A percentile compares a stretch with the other conserved stretches of the same genome.
Conservation (phyloP, 225 moss, liverwort and hornwort species). For the Sphagnum contortum region DNA sequence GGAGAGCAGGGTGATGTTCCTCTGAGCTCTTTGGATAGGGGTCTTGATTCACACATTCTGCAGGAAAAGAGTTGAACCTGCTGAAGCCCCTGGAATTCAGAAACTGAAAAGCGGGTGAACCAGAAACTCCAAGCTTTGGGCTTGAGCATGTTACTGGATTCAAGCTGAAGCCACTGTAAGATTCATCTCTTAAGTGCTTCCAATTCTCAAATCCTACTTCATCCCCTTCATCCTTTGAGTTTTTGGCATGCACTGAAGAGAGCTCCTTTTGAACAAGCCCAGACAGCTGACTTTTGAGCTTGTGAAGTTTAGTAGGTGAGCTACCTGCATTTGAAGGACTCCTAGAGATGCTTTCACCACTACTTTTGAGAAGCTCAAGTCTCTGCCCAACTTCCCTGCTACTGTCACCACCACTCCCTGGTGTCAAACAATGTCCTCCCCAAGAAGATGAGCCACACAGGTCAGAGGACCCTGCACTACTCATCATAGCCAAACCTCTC, state of each 20-base stretch:
- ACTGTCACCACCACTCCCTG: too few species aligned
- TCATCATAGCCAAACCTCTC: slow-evolving; percentile 12
- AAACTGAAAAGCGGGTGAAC: too few species aligned
- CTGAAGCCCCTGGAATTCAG: slow-evolving; percentile 34
- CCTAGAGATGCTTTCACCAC: too few species aligned
- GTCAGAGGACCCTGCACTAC: slow-evolving; percentile 27
- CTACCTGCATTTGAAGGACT: too few species aligned
- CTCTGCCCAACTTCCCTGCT: too few species aligned
- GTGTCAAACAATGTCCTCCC: slow-evolving; percentile 16
- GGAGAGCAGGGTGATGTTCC: slow-evolving; percentile 15
- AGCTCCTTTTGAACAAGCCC: too few species aligned
- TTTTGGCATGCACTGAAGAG: neutral
- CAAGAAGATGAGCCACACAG: slow-evolving; percentile 28
- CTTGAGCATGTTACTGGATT: too few species aligned
- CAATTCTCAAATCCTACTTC: slow-evolving; percentile 7
- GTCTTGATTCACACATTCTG: slow-evolving; percentile 2
- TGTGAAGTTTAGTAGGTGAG: too few species aligned
- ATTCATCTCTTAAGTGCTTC: slow-evolving; percentile 18
- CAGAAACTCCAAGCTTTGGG: too few species aligned
- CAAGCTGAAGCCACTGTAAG: neutral
- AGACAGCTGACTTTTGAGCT: too few species aligned
- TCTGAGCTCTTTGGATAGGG: slow-evolving; percentile 6
- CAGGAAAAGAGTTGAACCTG: slow-evolving; percentile 30
- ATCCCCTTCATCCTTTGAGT: slow-evolving; percentile 9
- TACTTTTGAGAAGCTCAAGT: too few species aligned